Percentiles rank a stretch among this genome's conserved stretches.
Conservation (phyloP, 208 protist genomes). For the Trypanosoma brucei region DNA sequence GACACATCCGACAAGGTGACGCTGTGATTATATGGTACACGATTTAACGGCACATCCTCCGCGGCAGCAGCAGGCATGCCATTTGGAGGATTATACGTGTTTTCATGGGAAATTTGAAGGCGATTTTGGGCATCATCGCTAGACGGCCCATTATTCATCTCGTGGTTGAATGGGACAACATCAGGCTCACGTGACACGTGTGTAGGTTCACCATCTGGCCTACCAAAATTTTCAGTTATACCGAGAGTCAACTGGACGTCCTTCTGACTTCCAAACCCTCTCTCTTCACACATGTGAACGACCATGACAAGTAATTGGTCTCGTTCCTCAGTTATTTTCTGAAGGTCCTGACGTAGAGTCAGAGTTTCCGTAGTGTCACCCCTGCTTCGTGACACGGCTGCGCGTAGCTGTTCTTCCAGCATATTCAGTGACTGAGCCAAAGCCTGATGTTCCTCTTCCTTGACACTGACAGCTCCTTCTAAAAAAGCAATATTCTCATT, state of each 20-base stretch:
- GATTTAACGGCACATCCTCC: too few species aligned
- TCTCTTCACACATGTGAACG: conserved; percentile 47
- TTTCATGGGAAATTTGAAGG: too few species aligned
- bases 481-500: conserved; percentile 46
- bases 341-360: conserved; percentile 11
- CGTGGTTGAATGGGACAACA: too few species aligned
- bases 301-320: conserved; percentile 54
- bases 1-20: too few species aligned
- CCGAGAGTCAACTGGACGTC: neutral
- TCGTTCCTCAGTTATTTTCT: conserved; percentile 32
- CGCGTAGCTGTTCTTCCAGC: conserved; percentile 56
- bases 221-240: neutral
- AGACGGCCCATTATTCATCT: too few species aligned
- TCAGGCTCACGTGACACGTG: too few species aligned
- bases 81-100: too few species aligned
- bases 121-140: too few species aligned
- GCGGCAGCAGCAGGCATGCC: too few species aligned
- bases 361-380: conserved; percentile 4
- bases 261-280: conserved; percentile 5
- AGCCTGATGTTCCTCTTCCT: conserved; percentile 66
- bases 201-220: too few species aligned
- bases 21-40: too few species aligned
- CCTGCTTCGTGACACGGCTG: conserved; percentile 1
- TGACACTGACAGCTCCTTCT: conserved; percentile 52
- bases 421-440: conserved; percentile 59